Conservation (phyloP, 2,329 filamentous ascomycete species). For the Seiridium cupressi region DNA sequence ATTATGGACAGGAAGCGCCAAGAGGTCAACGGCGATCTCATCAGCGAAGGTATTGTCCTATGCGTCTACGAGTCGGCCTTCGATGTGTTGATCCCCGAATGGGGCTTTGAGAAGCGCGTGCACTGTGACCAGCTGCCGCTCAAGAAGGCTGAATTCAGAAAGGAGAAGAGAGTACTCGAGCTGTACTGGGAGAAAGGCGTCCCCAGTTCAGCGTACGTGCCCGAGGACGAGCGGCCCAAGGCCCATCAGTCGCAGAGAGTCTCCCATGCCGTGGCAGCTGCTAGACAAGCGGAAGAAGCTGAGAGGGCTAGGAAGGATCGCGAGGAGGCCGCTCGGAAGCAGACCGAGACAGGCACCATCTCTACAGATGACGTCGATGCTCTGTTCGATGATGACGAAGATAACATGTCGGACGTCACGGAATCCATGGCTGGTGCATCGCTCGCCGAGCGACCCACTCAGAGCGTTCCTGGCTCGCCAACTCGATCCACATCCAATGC, state of each 20-base stretch:
- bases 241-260: slow-evolving; percentile 71
- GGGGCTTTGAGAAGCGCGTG: slow-evolving; percentile 98
- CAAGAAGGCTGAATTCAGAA: slow-evolving; percentile 99
- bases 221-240: slow-evolving; percentile 94
- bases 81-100: slow-evolving; percentile 96
- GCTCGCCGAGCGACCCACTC: slow-evolving; percentile 82
- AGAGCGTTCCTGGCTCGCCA: slow-evolving; percentile 92
- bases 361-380: slow-evolving; percentile 91
- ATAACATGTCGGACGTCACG: slow-evolving; percentile 83
- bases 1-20: slow-evolving; percentile 90
- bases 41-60: slow-evolving; percentile 92
- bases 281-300: slow-evolving; percentile 77
- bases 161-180: slow-evolving; percentile 90
- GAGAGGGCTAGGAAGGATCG: slow-evolving; percentile 80
- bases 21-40: slow-evolving; percentile 84
- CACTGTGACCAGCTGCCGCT: slow-evolving; percentile 97
- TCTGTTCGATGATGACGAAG: slow-evolving; percentile 92
- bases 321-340: slow-evolving; percentile 87
- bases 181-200: slow-evolving; percentile 99
- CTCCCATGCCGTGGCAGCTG: slow-evolving; percentile 72
- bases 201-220: slow-evolving; percentile 91
- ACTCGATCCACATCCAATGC: slow-evolving; percentile 68
- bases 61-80: slow-evolving; percentile 99
- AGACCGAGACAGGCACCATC: slow-evolving; percentile 92
- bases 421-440: slow-evolving; percentile 91